These are phyloP conservation scores for Pilasporangium apinafurcum DNA, from an alignment of 352 stramenopile species.

Conservation along the genomic window DNA sequence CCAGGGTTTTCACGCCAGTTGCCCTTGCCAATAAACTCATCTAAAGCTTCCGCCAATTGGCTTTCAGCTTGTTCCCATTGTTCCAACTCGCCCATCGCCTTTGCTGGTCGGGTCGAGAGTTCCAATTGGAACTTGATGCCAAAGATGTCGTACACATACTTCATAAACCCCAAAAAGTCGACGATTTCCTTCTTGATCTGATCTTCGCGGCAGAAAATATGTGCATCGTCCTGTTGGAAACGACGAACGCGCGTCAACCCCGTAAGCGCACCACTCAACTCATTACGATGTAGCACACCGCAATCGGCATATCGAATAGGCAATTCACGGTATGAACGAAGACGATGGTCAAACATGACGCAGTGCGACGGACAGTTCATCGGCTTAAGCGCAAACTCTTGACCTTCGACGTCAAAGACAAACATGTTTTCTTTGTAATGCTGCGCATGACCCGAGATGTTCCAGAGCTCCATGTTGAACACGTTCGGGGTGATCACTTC, in stretches of 20 bases:
- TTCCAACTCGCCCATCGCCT: constrained; percentile 92
- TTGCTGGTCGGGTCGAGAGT: constrained; percentile 95
- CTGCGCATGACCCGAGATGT: constrained; percentile 93
- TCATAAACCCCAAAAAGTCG: constrained; percentile 95
- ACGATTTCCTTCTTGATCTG: constrained; percentile 89
- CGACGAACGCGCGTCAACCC: constrained; percentile 96
- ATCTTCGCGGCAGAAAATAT: constrained; percentile 98
- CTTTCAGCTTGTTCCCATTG: constrained; percentile 87
- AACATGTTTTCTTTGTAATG: constrained; percentile 99
- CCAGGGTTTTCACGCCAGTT: constrained; percentile 96
- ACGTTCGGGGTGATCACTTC: constrained; percentile 98
- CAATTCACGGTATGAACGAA: constrained; percentile 96
- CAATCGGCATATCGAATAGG: constrained; percentile 97
- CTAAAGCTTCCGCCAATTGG: constrained; percentile 88
- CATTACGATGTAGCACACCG: constrained; percentile 96
- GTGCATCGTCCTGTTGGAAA: constrained; percentile 98
- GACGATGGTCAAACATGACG: constrained; percentile 93
- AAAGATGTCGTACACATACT: constrained; percentile 97
- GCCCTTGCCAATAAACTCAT: constrained; percentile 92
- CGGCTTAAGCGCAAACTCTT: constrained; percentile 95
- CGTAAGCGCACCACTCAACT: constrained; percentile 93
- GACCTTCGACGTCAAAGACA: constrained; percentile 94
- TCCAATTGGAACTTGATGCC: constrained; percentile 98
- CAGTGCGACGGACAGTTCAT: constrained; percentile 99
- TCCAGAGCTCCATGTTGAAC: constrained; percentile 98